These are phyloP conservation scores for Cladosporium sp. DNA, from an alignment of 2,329 filamentous ascomycete genomes.

Conservation along the genomic window DNA sequence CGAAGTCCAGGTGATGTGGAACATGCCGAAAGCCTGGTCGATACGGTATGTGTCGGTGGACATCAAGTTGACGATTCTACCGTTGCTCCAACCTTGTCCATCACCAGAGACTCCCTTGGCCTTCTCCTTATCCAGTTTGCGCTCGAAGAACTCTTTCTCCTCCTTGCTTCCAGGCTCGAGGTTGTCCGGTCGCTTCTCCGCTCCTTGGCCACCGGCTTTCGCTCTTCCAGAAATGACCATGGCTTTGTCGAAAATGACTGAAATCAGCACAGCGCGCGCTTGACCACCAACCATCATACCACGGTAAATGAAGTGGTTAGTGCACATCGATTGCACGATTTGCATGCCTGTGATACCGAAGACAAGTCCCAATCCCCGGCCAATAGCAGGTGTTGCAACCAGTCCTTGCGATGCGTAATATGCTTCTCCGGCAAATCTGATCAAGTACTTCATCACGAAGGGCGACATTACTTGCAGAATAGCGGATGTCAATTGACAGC, in stretches of 20 bases:
- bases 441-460: slow-evolving; percentile 82
- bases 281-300: slow-evolving; percentile 92
- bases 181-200: slow-evolving; percentile 40
- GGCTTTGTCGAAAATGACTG: slow-evolving; percentile 86
- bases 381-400: slow-evolving; percentile 65
- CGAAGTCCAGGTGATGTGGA: slow-evolving; percentile 88
- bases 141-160: slow-evolving; percentile 54
- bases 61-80: slow-evolving; percentile 90
- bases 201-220: slow-evolving; percentile 71
- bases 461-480: slow-evolving; percentile 77
- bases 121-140: slow-evolving; percentile 45
- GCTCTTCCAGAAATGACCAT: slow-evolving; percentile 87
- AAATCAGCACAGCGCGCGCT: slow-evolving; percentile 75
- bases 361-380: slow-evolving; percentile 76
- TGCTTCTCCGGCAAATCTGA: slow-evolving; percentile 78
- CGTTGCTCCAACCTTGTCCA: slow-evolving; percentile 85
- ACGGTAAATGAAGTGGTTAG: slow-evolving; percentile 88
- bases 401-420: slow-evolving; percentile 61
- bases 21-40: slow-evolving; percentile 82
- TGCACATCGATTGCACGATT: slow-evolving; percentile 73
- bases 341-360: slow-evolving; percentile 86
- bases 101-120: slow-evolving; percentile 61
- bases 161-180: slow-evolving; percentile 51
- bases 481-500: slow-evolving; percentile 71
- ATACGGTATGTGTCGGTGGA: slow-evolving; percentile 92